phyloP scores from a whole-genome alignment of 2,329 filamentous ascomycete species.

The Grosmannia serpens region DNA sequence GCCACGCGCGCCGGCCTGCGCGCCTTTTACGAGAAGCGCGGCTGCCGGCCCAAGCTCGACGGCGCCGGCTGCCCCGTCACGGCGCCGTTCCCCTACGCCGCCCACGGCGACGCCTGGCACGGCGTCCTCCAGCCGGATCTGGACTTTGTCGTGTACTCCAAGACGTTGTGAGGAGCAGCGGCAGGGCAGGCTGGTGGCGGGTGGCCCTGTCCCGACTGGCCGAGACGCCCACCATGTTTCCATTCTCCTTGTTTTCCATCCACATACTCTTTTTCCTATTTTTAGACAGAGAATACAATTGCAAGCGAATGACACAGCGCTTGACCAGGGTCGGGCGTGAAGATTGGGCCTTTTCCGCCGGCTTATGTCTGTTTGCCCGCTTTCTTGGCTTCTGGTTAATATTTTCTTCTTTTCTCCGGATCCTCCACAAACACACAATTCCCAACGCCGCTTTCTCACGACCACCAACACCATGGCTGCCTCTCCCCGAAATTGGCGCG shows the following conservation, averaged over 20 bases:
- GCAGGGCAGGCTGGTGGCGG: no score
- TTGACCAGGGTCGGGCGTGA: no score
- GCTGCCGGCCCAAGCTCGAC: background rate
- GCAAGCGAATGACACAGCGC: no score
- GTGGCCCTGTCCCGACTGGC: no score
- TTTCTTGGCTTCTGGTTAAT: no score
- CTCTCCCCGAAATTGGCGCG: slow-evolving; percentile 5
- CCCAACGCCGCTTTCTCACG: background rate
- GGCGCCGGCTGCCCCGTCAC: background rate
- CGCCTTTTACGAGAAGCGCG: background rate
- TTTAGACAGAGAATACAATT: no score
- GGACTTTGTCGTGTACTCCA: background rate
- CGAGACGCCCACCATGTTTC: no score
- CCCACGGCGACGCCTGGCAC: background rate
- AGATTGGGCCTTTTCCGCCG: no score
- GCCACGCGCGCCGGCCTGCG: background rate
- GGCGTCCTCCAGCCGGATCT: background rate
- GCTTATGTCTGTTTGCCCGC: no score
- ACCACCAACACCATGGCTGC: background rate
- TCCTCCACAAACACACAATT: background rate
- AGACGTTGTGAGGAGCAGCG: background rate
- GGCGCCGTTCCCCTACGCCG: background rate
- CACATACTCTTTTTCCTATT: no score
- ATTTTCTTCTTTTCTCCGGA: no score
- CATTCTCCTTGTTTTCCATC: no score